Conservation (phyloP, 768 basidiomycete genomes). For the Mrakia hoshinonis region DNA sequence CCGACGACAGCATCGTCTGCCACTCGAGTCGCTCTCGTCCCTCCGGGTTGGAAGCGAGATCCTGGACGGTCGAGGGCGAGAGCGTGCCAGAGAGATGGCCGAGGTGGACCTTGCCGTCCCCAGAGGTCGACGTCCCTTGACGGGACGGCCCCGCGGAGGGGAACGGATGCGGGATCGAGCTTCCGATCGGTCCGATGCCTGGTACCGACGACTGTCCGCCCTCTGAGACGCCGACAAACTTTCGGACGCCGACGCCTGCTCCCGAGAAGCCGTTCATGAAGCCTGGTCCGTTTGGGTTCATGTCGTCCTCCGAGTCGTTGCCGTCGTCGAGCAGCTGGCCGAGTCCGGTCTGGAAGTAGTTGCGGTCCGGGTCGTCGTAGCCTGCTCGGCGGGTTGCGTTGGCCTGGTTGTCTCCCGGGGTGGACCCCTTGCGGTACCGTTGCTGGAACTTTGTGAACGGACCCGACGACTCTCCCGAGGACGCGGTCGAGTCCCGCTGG, state of each 20-base stretch:
- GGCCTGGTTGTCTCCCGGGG: not conserved
- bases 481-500: not conserved
- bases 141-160: not conserved
- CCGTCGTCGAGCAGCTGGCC: slow-evolving; percentile 19
- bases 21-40: slow-evolving; percentile 59
- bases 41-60: slow-evolving; percentile 5
- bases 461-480: slow-evolving; percentile 1
- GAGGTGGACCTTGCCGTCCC: not conserved
- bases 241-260: slow-evolving; percentile 18
- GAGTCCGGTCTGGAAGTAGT: slow-evolving; percentile 25
- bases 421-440: not conserved
- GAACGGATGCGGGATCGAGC: not conserved
- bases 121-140: not conserved
- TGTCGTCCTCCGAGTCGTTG: slow-evolving; percentile 28
- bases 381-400: not conserved
- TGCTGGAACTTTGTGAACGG: slow-evolving; percentile 16
- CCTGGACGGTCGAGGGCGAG: slow-evolving; percentile 12
- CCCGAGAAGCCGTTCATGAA: slow-evolving; percentile 27
- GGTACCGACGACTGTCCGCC: not conserved
- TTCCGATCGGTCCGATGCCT: not conserved
- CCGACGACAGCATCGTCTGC: slow-evolving; percentile 91
- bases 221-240: slow-evolving; percentile 20
- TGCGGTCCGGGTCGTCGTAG: slow-evolving; percentile 27
- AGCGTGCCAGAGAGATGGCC: slow-evolving; percentile 3
- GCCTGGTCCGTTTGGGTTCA: not conserved